A percentile compares a stretch with the other conserved stretches of the same genome.
Evolutionary conservation across 257 asterid species (phyloP).

Genomic region (Rauvolfia tetraphylla): DNA sequence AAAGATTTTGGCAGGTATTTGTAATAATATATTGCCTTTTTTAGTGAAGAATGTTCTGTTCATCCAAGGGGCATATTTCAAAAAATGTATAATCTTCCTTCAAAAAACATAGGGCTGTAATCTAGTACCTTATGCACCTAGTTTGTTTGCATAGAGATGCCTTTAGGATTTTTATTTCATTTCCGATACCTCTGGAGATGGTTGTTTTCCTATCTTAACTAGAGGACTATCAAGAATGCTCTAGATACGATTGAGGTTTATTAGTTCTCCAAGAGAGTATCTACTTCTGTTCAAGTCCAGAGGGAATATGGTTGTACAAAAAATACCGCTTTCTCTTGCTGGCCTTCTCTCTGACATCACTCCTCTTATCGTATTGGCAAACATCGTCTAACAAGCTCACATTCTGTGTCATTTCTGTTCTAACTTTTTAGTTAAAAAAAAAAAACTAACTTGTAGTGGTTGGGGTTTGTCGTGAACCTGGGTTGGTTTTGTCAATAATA

Average conservation of each 20-base stretch:
- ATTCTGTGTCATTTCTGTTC: background rate
- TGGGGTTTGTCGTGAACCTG: background rate
- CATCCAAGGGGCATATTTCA: background rate
- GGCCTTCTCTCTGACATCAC: background rate
- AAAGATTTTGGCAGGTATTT: slow-evolving; percentile 81
- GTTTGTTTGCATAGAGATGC: background rate
- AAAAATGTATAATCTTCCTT: background rate
- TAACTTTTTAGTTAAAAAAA: background rate
- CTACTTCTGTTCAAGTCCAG: background rate
- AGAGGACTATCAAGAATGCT: background rate
- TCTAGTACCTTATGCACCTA: background rate
- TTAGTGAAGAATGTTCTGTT: background rate
- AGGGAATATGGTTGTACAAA: background rate
- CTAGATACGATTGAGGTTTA: background rate
- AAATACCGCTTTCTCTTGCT: background rate
- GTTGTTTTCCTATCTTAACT: background rate
- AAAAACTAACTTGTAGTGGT: background rate
- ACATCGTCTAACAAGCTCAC: background rate
- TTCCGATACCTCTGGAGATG: background rate
- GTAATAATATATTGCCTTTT: slow-evolving; percentile 3
- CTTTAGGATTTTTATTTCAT: background rate
- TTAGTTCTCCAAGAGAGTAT: background rate
- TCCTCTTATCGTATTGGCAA: background rate
- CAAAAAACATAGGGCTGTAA: background rate
- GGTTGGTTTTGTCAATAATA: background rate